phyloP scores from a whole-genome alignment of 306 rosid species.

The Sphenostylis stenocarpa region DNA sequence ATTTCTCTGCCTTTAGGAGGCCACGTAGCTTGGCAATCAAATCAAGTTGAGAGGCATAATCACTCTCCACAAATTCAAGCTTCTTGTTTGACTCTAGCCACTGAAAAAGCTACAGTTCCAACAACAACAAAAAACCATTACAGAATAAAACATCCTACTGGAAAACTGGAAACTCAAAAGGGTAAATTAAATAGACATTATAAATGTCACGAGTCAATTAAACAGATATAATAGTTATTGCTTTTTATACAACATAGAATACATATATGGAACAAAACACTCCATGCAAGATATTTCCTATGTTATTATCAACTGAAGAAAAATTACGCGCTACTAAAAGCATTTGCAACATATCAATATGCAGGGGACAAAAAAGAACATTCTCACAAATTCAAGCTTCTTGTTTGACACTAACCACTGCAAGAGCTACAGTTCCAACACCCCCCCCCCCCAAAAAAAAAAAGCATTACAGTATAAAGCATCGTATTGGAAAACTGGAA shows the following conservation, averaged over 20 bases:
- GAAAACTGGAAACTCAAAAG: constrained; percentile 23
- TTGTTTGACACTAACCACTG: constrained; percentile 74
- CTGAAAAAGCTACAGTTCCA: constrained; percentile 66
- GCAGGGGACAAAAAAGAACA: not conserved
- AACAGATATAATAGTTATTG: not conserved
- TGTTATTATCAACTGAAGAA: not conserved
- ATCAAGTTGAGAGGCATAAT: constrained; percentile 76
- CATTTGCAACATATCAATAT: constrained; percentile 2
- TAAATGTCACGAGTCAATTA: too few relatives aligned
- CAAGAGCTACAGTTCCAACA: constrained; percentile 58
- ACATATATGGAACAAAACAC: not conserved
- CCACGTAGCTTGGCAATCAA: constrained; percentile 75
- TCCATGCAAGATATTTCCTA: not conserved
- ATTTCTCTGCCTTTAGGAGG: constrained; percentile 57
- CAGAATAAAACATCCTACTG: not conserved
- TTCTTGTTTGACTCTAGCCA: constrained; percentile 67
- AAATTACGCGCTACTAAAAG: not conserved
- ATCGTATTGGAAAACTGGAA: constrained; percentile 13
- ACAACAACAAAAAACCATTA: not conserved
- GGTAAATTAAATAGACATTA: too few relatives aligned
- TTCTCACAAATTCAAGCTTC: constrained; percentile 51
- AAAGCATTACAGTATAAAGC: not conserved
- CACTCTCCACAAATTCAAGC: constrained; percentile 60
- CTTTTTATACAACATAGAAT: not conserved
- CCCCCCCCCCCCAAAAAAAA: too few relatives aligned